Evolutionary conservation across 345 rosid species (phyloP).

Genomic region (Salix purpurea): DNA sequence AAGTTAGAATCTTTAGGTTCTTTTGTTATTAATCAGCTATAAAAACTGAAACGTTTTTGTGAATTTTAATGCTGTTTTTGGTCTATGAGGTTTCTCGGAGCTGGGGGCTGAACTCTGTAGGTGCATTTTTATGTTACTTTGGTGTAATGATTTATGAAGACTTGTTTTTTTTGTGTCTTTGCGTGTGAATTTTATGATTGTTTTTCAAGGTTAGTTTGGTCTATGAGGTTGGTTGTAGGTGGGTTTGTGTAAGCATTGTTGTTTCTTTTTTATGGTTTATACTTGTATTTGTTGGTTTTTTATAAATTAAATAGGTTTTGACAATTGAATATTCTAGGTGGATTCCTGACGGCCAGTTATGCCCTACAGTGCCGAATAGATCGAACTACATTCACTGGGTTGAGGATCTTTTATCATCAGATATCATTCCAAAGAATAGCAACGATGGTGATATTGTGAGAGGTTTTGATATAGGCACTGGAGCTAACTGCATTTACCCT

Average conservation of each 20-base stretch:
- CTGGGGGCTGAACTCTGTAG: no score
- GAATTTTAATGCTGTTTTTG: not conserved
- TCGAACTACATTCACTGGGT: conserved; percentile 93
- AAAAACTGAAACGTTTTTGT: not conserved
- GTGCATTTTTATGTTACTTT: no score
- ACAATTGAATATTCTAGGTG: conserved; percentile 48
- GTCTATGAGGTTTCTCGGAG: no score
- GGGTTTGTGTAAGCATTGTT: not conserved
- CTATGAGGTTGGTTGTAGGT: not conserved
- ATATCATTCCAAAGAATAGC: conserved; percentile 39
- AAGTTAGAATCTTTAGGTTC: not conserved
- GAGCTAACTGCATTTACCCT: conserved; percentile 92
- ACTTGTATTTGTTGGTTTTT: not conserved
- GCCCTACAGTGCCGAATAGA: conserved; percentile 90
- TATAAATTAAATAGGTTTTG: not conserved
- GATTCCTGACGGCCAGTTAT: conserved; percentile 95
- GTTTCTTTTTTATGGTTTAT: not conserved
- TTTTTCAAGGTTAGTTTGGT: not conserved
- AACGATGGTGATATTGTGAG: conserved; percentile 35
- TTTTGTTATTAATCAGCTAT: not conserved
- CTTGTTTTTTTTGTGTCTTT: no score
- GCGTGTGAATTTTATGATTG: no score
- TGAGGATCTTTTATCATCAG: conserved; percentile 73
- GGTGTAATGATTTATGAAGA: no score
- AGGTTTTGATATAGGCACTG: conserved; percentile 93